Percentiles rank a stretch among this genome's conserved stretches.
These are phyloP conservation scores for Datisca glomerata DNA, from an alignment of 306 rosid genomes.

Conservation along the genomic window DNA sequence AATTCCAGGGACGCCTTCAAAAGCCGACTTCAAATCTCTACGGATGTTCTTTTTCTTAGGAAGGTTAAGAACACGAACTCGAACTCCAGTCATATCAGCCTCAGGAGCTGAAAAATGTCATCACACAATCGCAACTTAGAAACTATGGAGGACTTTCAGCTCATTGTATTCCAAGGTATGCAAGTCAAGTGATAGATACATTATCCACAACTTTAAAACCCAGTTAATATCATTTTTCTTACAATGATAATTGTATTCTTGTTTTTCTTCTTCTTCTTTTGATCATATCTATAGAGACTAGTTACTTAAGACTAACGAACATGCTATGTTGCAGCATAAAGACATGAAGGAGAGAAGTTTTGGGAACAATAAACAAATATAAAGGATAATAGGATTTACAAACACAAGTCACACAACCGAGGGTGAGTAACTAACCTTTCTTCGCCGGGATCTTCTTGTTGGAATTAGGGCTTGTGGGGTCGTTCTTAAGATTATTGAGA, in stretches of 20 bases:
- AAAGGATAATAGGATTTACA: too few species aligned
- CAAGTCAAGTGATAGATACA: too few species aligned
- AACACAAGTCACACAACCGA: neutral
- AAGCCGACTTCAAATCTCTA: constrained; percentile 62
- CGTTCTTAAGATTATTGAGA: constrained; percentile 36
- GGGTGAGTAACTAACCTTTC: constrained; percentile 29
- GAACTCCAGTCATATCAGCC: constrained; percentile 30
- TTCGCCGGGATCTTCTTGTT: constrained; percentile 11
- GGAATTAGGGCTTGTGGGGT: constrained; percentile 12
- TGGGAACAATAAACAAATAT: too few species aligned
- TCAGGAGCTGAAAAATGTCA: constrained; percentile 32
- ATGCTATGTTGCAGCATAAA: too few species aligned
- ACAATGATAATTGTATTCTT: too few species aligned
- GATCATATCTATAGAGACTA: too few species aligned
- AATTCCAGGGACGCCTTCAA: constrained; percentile 52
- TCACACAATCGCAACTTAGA: neutral
- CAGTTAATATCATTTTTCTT: too few species aligned
- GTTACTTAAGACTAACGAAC: too few species aligned
- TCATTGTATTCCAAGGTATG: too few species aligned
- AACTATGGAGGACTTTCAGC: too few species aligned
- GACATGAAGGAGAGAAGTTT: neutral
- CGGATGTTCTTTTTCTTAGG: constrained; percentile 71
- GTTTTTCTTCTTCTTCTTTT: too few species aligned
- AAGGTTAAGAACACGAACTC: constrained; percentile 55
- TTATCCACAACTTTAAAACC: too few species aligned